phyloP scores from a whole-genome alignment of 2,329 filamentous ascomycete species.

The Chrysosporium keratinophilum region DNA sequence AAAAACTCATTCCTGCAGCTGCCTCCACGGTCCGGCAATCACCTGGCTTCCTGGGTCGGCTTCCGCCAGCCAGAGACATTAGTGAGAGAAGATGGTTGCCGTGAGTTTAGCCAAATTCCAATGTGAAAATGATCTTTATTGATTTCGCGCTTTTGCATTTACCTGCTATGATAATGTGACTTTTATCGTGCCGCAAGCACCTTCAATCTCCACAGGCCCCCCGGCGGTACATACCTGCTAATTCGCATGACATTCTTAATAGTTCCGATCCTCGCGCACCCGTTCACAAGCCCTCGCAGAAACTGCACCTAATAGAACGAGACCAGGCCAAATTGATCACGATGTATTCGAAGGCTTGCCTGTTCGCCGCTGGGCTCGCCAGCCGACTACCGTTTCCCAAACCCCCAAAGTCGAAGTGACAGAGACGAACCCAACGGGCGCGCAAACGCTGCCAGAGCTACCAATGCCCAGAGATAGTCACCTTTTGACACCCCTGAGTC shows the following conservation, averaged over 20 bases:
- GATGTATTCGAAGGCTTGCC: slow-evolving; percentile 66
- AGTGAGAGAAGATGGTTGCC: background rate
- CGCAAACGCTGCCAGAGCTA: slow-evolving; percentile 52
- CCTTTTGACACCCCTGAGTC: slow-evolving; percentile 65
- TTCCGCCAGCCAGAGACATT: background rate
- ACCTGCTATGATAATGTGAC: background rate
- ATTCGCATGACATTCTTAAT: background rate
- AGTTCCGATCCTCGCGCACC: slow-evolving; percentile 49
- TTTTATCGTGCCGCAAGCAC: too few relatives aligned
- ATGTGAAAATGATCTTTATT: background rate
- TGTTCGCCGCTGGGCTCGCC: slow-evolving; percentile 79
- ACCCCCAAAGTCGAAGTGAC: slow-evolving; percentile 53
- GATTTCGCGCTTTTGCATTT: background rate
- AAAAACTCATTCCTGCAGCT: background rate
- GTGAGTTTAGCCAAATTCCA: background rate
- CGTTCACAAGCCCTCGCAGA: slow-evolving; percentile 44
- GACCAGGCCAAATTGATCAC: slow-evolving; percentile 48
- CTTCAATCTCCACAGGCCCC: too few relatives aligned
- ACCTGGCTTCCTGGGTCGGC: background rate
- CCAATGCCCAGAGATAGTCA: slow-evolving; percentile 82
- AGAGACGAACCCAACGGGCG: slow-evolving; percentile 22
- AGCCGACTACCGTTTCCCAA: slow-evolving; percentile 57
- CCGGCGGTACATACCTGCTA: background rate
- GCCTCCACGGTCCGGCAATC: background rate
- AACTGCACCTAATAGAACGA: slow-evolving; percentile 30